A percentile compares a stretch with the other conserved stretches of the same genome.
These are phyloP conservation scores for Aureobasidium sp. DNA, from an alignment of 2,329 filamentous ascomycete genomes.

Conservation along the genomic window DNA sequence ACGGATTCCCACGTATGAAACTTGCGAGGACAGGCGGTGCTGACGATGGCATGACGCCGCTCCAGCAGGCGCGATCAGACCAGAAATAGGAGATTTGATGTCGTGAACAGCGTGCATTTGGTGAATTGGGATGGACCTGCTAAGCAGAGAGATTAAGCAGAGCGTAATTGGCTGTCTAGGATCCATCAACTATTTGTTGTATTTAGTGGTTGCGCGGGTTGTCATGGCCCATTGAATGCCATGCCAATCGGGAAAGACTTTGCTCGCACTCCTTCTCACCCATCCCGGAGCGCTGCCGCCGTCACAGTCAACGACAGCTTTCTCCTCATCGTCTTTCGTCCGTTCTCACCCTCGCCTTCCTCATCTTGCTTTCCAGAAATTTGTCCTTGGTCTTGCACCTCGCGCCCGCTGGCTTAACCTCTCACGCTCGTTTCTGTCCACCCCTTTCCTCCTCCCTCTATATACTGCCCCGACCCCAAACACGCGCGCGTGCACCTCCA, in stretches of 20 bases:
- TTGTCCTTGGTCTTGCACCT: neutral
- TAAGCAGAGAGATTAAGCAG: neutral
- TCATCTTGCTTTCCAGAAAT: conserved; percentile 4
- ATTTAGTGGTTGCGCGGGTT: neutral
- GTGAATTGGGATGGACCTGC: neutral
- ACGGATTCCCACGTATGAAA: neutral
- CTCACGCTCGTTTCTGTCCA: conserved; percentile 6
- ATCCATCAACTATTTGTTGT: neutral
- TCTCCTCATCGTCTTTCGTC: neutral
- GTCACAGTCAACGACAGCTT: conserved; percentile 7
- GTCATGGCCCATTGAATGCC: neutral
- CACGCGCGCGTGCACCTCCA: neutral
- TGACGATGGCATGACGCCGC: conserved; percentile 4
- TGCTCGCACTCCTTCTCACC: conserved; percentile 7
- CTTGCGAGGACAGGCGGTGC: neutral
- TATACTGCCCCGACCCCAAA: neutral
- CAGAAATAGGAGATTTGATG: neutral
- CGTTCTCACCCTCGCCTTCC: conserved; percentile 7
- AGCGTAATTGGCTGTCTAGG: neutral
- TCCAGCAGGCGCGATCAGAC: neutral
- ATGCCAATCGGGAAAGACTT: conserved; percentile 10
- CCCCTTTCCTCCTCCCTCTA: conserved; percentile 4
- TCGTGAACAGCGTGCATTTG: neutral
- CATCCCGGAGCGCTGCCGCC: neutral
- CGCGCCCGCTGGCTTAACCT: neutral